Percentiles rank a stretch among this genome's conserved stretches.
These are phyloP conservation scores for Ustilago trichophora DNA, from an alignment of 1,284 basidiomycete species.

Conservation along the genomic window DNA sequence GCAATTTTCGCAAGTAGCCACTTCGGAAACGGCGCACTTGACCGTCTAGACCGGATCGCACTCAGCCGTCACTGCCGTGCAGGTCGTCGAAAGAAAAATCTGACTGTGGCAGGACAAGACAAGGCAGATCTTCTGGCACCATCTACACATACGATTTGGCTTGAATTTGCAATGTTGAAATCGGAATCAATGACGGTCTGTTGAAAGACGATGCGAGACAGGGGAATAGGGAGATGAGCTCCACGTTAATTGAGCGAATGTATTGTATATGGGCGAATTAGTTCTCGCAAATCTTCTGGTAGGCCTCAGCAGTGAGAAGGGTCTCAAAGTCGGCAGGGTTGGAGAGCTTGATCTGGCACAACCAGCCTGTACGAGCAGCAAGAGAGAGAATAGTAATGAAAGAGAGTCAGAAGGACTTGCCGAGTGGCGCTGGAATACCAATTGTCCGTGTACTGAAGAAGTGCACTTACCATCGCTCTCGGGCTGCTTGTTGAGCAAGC, in stretches of 20 bases:
- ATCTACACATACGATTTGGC: not conserved
- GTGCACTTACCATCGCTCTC: slow-evolving; percentile 78
- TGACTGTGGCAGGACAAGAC: no score
- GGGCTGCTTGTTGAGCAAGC: slow-evolving; percentile 87
- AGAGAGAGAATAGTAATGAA: not conserved
- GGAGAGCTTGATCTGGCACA: slow-evolving; percentile 89
- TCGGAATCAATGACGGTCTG: slow-evolving; percentile 3
- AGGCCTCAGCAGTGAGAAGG: slow-evolving; percentile 81
- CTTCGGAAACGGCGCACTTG: no score
- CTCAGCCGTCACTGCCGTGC: slow-evolving; percentile 12
- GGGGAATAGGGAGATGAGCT: not conserved
- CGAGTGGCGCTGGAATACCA: no score
- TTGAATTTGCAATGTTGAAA: not conserved
- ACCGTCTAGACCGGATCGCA: no score
- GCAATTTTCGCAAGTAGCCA: no score
- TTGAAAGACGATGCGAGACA: slow-evolving; percentile 27
- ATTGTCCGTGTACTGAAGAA: not conserved
- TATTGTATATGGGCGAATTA: slow-evolving; percentile 8
- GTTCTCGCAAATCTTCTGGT: slow-evolving; percentile 70
- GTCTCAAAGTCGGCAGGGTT: slow-evolving; percentile 78
- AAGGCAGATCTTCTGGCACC: not conserved
- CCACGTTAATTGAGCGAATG: no score
- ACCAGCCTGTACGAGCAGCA: slow-evolving; percentile 76
- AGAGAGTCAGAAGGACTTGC: not conserved
- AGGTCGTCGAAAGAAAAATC: not conserved